Evolutionary conservation across 2,329 filamentous ascomycete species (phyloP), one percentile per base, ranked within the genome.

Genomic region (Fusarium floridanum): DNA sequence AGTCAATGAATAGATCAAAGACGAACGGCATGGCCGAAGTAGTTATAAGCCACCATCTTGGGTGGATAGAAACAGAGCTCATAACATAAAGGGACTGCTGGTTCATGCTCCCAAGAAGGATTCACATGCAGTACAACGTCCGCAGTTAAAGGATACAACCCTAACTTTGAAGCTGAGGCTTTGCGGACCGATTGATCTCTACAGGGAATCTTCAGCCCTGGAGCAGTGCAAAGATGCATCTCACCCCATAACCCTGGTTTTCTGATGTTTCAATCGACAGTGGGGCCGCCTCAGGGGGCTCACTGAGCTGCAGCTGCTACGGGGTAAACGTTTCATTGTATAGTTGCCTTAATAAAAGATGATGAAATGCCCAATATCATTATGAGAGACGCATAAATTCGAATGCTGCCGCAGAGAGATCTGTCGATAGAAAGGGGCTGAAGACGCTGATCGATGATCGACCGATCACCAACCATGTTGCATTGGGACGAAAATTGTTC

Each of bases 121-220:
- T 36, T 34, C 27, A 32, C 17, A 32, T 37, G 39, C 20, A 64
- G 53, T 22, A 22, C 61, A 17, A 64, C 45, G 16, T 20, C 24
- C 20, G 6, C 27, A 41, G 48, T 10, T 16, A 45, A 34, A 27
- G n/a, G n/a, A 16, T 43, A 32, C n/a, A 10, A 64, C 59, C 36
- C 34, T 43, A 17, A 8, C 48, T 37, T 43, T 22, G 17, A 32
- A 45, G 36, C 50, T 64, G 34, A 64, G 12, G n/a, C 1, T 37
- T 32, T 34, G 14, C 61, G 61, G 61, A 50, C 61, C 48, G 50
- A 43, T 34, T 64, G 43, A 63, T 63, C 45, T 45, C 6, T 57
- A 7, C 37, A 56, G 24, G 50, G 61, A 57, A 45, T 57, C 22
- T 45, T 57, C 61, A 57, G 61, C 61, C 36, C 24, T 45, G 32